Percentiles rank a stretch among this genome's conserved stretches.
Conservation (phyloP, 2,329 filamentous ascomycete genomes). For the Magnaporthiopsis rhizophila region DNA sequence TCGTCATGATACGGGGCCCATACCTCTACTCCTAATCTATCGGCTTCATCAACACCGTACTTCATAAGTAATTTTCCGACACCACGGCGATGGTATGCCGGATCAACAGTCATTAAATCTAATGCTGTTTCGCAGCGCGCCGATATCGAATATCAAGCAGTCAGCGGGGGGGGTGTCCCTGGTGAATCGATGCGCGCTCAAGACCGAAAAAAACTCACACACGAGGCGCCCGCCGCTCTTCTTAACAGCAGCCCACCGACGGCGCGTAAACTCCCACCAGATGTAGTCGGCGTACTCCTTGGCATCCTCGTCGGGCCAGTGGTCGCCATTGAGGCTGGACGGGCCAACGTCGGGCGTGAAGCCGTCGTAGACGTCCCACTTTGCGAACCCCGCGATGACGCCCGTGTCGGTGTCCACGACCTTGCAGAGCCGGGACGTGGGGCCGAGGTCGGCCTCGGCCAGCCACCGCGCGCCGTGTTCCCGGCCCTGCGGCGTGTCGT, state of each 20-base stretch:
- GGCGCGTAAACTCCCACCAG: slow-evolving; percentile 6
- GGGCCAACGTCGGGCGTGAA: background rate
- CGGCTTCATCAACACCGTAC: slow-evolving; percentile 4
- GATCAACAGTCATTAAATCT: slow-evolving; percentile 2
- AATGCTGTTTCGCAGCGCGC: background rate
- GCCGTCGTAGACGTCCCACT: slow-evolving; percentile 6
- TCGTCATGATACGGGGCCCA: too few species aligned
- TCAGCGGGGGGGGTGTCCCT: background rate
- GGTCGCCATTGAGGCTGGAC: background rate
- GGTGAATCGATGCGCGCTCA: background rate
- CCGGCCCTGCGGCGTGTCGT: background rate
- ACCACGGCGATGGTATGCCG: background rate
- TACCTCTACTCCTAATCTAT: slow-evolving; percentile 1
- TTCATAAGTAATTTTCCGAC: background rate
- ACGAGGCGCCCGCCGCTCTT: background rate
- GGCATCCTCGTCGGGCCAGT: slow-evolving; percentile 1
- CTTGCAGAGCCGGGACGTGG: slow-evolving; percentile 1
- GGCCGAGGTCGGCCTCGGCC: background rate
- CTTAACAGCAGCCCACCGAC: slow-evolving; percentile 1
- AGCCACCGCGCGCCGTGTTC: background rate
- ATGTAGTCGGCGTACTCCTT: slow-evolving; percentile 2
- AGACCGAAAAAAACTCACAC: background rate
- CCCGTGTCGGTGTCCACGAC: slow-evolving; percentile 2
- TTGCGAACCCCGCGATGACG: background rate
- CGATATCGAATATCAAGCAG: background rate